Conservation (phyloP, 2,329 filamentous ascomycete genomes). For the Annulohypoxylon truncatum region DNA sequence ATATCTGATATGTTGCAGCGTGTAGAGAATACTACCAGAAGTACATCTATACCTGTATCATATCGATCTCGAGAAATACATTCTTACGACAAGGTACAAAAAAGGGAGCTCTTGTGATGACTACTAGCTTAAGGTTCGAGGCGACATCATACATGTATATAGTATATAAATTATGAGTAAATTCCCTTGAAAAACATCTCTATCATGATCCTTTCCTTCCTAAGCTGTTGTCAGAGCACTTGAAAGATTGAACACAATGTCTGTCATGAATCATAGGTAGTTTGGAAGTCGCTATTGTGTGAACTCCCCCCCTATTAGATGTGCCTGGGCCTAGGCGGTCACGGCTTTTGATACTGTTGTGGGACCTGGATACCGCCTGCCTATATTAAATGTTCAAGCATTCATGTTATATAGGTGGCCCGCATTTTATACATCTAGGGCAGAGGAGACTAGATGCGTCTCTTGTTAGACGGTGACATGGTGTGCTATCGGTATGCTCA, state of each 20-base stretch:
- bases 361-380: not conserved
- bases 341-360: not conserved
- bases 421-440: not conserved
- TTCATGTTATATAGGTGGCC: not conserved
- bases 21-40: not conserved
- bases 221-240: not conserved
- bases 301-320: not conserved
- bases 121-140: not conserved
- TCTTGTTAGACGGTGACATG: not conserved
- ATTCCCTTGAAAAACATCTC: not conserved
- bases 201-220: not conserved
- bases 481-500: not conserved
- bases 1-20: not conserved
- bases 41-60: no score
- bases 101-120: not conserved
- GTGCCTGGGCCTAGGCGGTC: not conserved
- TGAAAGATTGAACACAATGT: not conserved
- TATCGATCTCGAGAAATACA: no score
- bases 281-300: not conserved
- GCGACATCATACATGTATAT: not conserved
- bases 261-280: not conserved
- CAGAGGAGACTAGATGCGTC: not conserved
- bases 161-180: not conserved
- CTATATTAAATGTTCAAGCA: not conserved
- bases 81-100: not conserved